Conservation (phyloP, 306 rosid genomes). For the Cucumis sativus region Cucumber_9930_V3 NC_026659.2:21941001-21941500, state of each 20-base stretch:
- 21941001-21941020: no score
- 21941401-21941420: constrained; percentile 7
- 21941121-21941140: not conserved
- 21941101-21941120: no score
- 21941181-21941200: not conserved
- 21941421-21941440: not conserved
- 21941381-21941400: not conserved
- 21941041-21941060: no score
- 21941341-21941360: not conserved
- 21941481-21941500: no score
- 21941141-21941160: not conserved
- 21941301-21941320: constrained; percentile 11
- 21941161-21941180: not conserved
- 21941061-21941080: no score
- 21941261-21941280: constrained; percentile 41
- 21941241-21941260: constrained; percentile 12
- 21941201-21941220: constrained; percentile 29
- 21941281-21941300: constrained; percentile 64
- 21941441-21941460: not conserved
- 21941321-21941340: not conserved
- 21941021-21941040: no score
- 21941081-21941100: no score
- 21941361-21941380: not conserved
- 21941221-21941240: constrained; percentile 23
- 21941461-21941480: not conserved